Evolutionary conservation across 768 basidiomycete genomes (phyloP).

Genomic region (Panellus pusillus): DNA sequence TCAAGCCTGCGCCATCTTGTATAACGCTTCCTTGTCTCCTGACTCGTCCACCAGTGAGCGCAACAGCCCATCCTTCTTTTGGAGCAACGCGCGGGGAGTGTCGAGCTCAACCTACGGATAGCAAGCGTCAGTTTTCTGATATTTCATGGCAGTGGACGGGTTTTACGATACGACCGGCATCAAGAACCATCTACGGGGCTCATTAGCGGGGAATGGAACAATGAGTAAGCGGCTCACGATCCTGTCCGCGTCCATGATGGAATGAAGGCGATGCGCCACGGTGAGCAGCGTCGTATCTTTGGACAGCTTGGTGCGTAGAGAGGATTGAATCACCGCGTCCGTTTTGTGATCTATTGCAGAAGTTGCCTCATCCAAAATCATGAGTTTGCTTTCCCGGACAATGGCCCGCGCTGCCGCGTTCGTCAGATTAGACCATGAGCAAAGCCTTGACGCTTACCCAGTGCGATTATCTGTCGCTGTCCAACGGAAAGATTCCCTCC

Average conservation of each 20-base stretch:
- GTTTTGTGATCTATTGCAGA: slow-evolving; percentile 28
- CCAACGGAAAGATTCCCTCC: slow-evolving; percentile 38
- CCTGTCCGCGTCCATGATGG: slow-evolving; percentile 31
- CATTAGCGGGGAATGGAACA: slow-evolving; percentile 19
- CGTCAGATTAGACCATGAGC: not conserved
- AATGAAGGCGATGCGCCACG: slow-evolving; percentile 31
- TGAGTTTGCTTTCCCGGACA: slow-evolving; percentile 18
- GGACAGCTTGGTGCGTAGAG: slow-evolving; percentile 36
- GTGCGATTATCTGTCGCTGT: slow-evolving; percentile 45
- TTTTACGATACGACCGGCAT: slow-evolving; percentile 39
- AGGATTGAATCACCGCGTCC: slow-evolving; percentile 42
- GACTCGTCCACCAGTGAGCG: slow-evolving; percentile 57
- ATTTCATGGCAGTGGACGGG: slow-evolving; percentile 5
- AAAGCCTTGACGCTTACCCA: slow-evolving; percentile 34
- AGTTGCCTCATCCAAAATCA: slow-evolving; percentile 19
- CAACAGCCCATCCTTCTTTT: slow-evolving; percentile 47
- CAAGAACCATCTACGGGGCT: slow-evolving; percentile 35
- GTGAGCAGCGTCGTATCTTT: slow-evolving; percentile 31
- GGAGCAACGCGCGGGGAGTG: slow-evolving; percentile 47
- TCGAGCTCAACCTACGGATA: slow-evolving; percentile 46
- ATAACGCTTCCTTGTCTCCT: slow-evolving; percentile 48
- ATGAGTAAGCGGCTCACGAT: slow-evolving; percentile 22
- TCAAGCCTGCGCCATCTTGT: slow-evolving; percentile 37
- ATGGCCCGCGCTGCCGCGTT: slow-evolving; percentile 3
- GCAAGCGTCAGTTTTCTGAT: too few species aligned